These are phyloP conservation scores for Ceriops tagal DNA, from an alignment of 345 rosid species.

Conservation along the genomic window DNA sequence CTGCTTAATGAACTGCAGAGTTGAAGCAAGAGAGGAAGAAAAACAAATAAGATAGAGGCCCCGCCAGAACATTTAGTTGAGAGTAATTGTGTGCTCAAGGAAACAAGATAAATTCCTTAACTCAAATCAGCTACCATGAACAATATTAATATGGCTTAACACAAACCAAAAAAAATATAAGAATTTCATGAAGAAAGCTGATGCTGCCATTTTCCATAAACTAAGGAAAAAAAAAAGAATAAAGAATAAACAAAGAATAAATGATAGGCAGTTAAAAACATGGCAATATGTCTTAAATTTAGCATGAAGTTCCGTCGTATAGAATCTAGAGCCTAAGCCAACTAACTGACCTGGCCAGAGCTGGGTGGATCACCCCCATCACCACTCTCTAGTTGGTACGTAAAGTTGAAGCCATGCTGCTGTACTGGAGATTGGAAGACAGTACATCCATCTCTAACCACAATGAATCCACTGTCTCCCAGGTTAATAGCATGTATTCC, in stretches of 20 bases:
- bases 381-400: constrained; percentile 26
- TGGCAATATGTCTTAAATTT: not conserved
- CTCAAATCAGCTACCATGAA: not conserved
- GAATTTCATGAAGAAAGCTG: no score
- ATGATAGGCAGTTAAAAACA: not conserved
- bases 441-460: constrained; percentile 32
- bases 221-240: not conserved
- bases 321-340: not conserved
- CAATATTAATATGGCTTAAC: not conserved
- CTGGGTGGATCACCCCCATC: constrained; percentile 26
- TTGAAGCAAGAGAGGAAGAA: not conserved
- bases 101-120: not conserved
- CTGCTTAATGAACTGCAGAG: not conserved
- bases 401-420: constrained; percentile 37
- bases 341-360: constrained; percentile 31
- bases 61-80: not conserved
- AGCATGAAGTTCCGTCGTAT: not conserved
- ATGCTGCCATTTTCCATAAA: not conserved
- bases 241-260: not conserved
- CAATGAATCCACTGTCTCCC: constrained; percentile 36
- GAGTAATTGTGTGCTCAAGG: not conserved
- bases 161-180: no score
- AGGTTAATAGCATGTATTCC: constrained; percentile 31
- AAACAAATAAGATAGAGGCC: not conserved
- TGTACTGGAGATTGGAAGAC: constrained; percentile 35